Evolutionary conservation across 164 flowering plant species (phyloP), one percentile per base, ranked within the genome.

Genomic region (Annona squamosa): DNA sequence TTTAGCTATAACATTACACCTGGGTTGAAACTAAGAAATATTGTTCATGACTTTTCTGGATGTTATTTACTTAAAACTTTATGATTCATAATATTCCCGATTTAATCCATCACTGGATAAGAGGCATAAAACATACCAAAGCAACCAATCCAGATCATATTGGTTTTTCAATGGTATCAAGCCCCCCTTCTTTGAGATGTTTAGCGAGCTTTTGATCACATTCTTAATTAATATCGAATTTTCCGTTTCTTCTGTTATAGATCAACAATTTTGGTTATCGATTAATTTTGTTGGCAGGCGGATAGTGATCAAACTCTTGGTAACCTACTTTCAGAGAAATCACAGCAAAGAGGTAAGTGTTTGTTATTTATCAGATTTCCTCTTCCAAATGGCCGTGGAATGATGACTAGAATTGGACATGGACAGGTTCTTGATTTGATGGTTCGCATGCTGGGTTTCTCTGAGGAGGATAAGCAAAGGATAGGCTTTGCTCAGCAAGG

Each of bases 361-460:
- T 57, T 46, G 57, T 46, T 48, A 78, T 68, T 68, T 12, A 42
- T 37, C 6, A n/a, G 6, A 9, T 42, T 65, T 65, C n/a, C 45
- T 68, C 26, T 17, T 68, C 26, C 43, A 41, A 59, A 48, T 26
- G 47, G 41, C 59, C 41, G 62, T 26, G 52, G 48, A 48, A 46
- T 72, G 68, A 69, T 61, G 76, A 63, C 61, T 57, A 67, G 3
- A 67, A 13, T 26, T 64, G 48, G 73, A n/a, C 63, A 70, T 47
- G 26, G 12, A 46, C 84, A 96, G 99, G 99, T 96, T 76, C 82
- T 96, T 79, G 97, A 92, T 84, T 92, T 96, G 76, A 93, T 96
- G 97, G 97, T 89, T 67, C 90, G 97, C 64, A 90, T 96, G 98
- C 84, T 93, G 63, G 99, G 98, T 44, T 96, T 93, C 84, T 86